phyloP scores from a whole-genome alignment of 306 rosid genomes.

The Luffa aegyptiaca region DNA sequence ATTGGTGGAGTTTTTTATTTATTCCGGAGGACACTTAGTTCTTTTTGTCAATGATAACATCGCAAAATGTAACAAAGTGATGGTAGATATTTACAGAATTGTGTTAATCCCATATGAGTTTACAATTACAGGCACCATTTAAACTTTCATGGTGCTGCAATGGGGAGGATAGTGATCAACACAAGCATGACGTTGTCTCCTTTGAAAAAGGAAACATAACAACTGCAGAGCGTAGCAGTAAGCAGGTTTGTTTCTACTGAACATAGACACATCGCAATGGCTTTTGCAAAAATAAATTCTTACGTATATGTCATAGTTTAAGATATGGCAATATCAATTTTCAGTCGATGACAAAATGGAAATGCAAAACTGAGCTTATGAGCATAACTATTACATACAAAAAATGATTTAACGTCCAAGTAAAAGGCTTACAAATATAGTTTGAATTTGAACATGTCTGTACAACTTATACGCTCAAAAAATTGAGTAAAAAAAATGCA shows the following conservation, averaged over 20 bases:
- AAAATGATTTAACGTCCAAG: not conserved
- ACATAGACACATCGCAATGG: not conserved
- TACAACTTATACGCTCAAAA: not conserved
- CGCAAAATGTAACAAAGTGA: not conserved
- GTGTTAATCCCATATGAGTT: constrained; percentile 6
- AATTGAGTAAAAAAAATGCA: not conserved
- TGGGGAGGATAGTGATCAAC: constrained; percentile 74
- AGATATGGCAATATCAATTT: not conserved
- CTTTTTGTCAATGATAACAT: not conserved
- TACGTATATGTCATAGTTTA: not conserved
- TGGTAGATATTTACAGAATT: not conserved
- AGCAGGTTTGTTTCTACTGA: constrained; percentile 50
- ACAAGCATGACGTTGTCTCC: constrained; percentile 87
- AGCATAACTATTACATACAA: not conserved
- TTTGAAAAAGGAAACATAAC: constrained; percentile 93
- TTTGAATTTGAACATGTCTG: not conserved
- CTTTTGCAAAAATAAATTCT: not conserved
- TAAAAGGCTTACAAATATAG: not conserved
- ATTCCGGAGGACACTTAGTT: not conserved
- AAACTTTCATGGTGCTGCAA: constrained; percentile 88
- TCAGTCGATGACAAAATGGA: not conserved
- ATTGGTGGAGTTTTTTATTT: too few relatives aligned
- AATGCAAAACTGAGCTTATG: not conserved
- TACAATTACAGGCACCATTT: constrained; percentile 63
- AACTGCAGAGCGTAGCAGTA: constrained; percentile 93